Evolutionary conservation across 1,139 yeast genomes (phyloP).

Genomic region (Groenewaldozyma auringiensis): DNA sequence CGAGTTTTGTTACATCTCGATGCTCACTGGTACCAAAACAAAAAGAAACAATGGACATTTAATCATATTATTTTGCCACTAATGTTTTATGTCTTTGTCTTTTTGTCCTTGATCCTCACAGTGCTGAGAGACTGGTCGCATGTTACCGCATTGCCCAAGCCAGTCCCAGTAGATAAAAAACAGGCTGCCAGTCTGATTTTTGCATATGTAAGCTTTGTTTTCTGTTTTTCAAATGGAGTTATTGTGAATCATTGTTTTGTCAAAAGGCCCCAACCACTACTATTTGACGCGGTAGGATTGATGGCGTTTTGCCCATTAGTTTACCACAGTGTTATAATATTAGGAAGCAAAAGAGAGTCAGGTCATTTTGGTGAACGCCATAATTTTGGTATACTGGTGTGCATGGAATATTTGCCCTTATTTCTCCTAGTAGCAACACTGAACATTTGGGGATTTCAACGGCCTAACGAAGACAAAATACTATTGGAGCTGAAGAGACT

Average conservation of each 20-base stretch:
- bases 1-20: conserved; percentile 9
- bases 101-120: conserved; percentile 20
- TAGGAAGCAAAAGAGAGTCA: neutral
- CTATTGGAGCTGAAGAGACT: conserved; percentile 12
- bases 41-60: conserved; percentile 8
- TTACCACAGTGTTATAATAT: too few relatives aligned
- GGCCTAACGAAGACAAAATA: conserved; percentile 22
- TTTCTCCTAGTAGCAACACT: conserved; percentile 17
- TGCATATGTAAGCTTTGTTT: neutral
- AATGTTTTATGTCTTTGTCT: conserved; percentile 19
- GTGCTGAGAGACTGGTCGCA: conserved; percentile 22
- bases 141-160: neutral
- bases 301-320: neutral
- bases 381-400: conserved; percentile 12
- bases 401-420: conserved; percentile 23
- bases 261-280: neutral
- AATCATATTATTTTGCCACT: conserved; percentile 19
- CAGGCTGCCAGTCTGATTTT: neutral
- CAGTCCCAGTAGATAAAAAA: neutral
- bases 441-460: conserved; percentile 20
- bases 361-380: neutral
- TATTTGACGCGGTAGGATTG: neutral
- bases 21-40: neutral
- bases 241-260: neutral
- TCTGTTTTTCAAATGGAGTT: too few relatives aligned